These are phyloP conservation scores for Cystofilobasidium bisporidii DNA, from an alignment of 768 basidiomycete genomes.

Conservation along the genomic window DNA sequence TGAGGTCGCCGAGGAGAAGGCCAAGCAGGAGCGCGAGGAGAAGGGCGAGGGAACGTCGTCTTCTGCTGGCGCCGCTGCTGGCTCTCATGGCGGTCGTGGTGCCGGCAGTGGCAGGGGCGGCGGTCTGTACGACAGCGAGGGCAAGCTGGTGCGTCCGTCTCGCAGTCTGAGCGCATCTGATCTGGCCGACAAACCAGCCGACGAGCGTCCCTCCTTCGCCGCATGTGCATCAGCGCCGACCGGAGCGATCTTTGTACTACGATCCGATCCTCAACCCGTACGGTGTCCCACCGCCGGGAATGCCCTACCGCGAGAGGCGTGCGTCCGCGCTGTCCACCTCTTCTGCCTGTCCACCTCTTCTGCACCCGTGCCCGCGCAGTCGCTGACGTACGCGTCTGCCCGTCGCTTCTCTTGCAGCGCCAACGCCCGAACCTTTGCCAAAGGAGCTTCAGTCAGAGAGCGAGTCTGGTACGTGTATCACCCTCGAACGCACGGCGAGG, in stretches of 20 bases:
- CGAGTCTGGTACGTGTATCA: conserved; percentile 11
- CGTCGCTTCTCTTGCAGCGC: conserved; percentile 10
- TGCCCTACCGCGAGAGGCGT: conserved; percentile 90
- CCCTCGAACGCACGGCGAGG: background rate
- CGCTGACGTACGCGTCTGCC: too few species aligned
- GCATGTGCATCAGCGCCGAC: conserved; percentile 60
- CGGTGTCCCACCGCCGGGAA: conserved; percentile 87
- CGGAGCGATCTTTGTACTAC: conserved; percentile 67
- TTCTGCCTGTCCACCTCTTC: background rate
- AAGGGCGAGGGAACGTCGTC: conserved; percentile 42
- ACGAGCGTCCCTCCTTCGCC: too few species aligned
- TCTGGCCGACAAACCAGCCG: too few species aligned
- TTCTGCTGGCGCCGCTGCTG: too few species aligned
- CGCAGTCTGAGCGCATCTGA: too few species aligned
- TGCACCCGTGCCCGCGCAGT: too few species aligned
- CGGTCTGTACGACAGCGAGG: conserved; percentile 63
- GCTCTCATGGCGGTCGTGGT: conserved; percentile 2
- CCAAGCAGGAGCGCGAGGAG: conserved; percentile 30
- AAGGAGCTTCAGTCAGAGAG: conserved; percentile 14
- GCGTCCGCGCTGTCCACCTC: conserved; percentile 36
- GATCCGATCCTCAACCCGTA: conserved; percentile 87
- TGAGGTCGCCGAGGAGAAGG: conserved; percentile 42
- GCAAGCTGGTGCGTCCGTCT: conserved; percentile 52
- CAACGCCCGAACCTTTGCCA: conserved; percentile 15
- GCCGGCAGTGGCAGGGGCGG: conserved; percentile 10